Percentiles rank a stretch among this genome's conserved stretches.
Evolutionary conservation across 202 grass and related monocot species (phyloP).

Genomic region (Digitaria exilis): DNA sequence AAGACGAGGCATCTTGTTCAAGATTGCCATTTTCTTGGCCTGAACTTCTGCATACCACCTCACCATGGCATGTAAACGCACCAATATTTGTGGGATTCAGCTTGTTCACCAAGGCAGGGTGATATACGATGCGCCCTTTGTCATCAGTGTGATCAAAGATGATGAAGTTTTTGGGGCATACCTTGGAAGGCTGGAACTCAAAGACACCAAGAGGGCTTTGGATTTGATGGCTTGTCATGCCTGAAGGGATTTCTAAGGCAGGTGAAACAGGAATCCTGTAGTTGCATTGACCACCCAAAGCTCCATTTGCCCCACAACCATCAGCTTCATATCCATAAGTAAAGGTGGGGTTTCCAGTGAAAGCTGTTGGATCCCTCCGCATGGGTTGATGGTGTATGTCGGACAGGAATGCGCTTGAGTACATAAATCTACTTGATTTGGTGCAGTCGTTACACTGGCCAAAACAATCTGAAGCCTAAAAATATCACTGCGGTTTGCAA

Average conservation of each 20-base stretch:
- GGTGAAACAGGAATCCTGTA: conserved; percentile 40
- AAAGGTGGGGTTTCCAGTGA: conserved; percentile 47
- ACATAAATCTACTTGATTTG: conserved; percentile 12
- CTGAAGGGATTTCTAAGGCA: conserved; percentile 19
- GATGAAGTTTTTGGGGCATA: conserved; percentile 83
- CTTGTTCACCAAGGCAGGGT: conserved; percentile 64
- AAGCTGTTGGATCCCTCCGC: conserved; percentile 65
- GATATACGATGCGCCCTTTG: conserved; percentile 65
- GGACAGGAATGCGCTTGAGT: conserved; percentile 3
- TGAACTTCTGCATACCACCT: conserved; percentile 34
- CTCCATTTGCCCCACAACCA: conserved; percentile 35
- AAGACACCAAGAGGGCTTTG: conserved; percentile 37
- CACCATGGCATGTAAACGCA: conserved; percentile 20
- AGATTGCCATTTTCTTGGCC: conserved; percentile 34
- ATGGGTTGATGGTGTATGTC: conserved; percentile 44
- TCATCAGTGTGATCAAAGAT: conserved; percentile 67
- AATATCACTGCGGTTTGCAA: conserved; percentile 12
- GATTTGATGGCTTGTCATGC: conserved; percentile 42
- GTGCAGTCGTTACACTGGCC: conserved; percentile 27
- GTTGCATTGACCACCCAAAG: conserved; percentile 42
- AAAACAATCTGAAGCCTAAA: conserved; percentile 21
- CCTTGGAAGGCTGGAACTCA: conserved; percentile 63
- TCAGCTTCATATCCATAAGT: conserved; percentile 50
- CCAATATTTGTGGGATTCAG: conserved; percentile 39
- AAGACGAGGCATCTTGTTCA: conserved; percentile 47